Evolutionary conservation across 352 stramenopile species (phyloP).

Genomic region (Discostella stelligera): DNA sequence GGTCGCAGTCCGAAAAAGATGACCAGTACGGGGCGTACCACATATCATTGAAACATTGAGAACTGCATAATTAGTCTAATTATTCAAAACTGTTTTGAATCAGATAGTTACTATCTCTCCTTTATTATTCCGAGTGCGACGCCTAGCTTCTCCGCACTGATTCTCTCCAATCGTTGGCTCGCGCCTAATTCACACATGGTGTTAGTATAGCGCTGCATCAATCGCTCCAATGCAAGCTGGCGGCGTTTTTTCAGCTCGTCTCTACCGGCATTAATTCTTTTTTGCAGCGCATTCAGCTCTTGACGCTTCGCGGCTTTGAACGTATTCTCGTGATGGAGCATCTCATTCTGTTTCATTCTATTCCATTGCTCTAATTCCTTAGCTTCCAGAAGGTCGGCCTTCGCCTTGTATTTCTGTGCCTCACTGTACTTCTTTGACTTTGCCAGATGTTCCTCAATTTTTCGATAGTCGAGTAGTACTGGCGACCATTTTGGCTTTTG

Average conservation of each 20-base stretch:
- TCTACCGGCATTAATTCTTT: slow-evolving; percentile 90
- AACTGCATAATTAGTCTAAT: not conserved
- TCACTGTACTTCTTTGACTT: slow-evolving; percentile 90
- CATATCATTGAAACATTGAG: slow-evolving; percentile 46
- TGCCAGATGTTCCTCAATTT: slow-evolving; percentile 91
- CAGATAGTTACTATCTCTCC: slow-evolving; percentile 59
- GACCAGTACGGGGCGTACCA: slow-evolving; percentile 64
- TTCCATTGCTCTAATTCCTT: slow-evolving; percentile 94
- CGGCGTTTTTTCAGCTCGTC: slow-evolving; percentile 95
- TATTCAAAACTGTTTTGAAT: slow-evolving; percentile 18
- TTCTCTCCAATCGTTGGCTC: slow-evolving; percentile 90
- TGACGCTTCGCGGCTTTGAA: slow-evolving; percentile 92
- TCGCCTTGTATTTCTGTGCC: slow-evolving; percentile 95
- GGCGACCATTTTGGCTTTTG: slow-evolving; percentile 90
- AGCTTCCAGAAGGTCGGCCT: slow-evolving; percentile 90
- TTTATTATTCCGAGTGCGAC: slow-evolving; percentile 15
- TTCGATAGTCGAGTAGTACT: slow-evolving; percentile 90
- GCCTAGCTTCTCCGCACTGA: slow-evolving; percentile 25
- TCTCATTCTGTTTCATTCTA: slow-evolving; percentile 91
- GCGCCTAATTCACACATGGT: slow-evolving; percentile 92
- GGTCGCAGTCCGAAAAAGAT: slow-evolving; percentile 49
- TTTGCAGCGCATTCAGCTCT: slow-evolving; percentile 90
- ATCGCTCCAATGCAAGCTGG: slow-evolving; percentile 89
- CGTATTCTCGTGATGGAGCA: slow-evolving; percentile 91
- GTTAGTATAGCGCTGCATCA: slow-evolving; percentile 93